A percentile compares a stretch with the other conserved stretches of the same genome.
These are phyloP conservation scores for Aphanocladium album DNA, from an alignment of 2,329 filamentous ascomycete genomes.

Conservation along the genomic window DNA sequence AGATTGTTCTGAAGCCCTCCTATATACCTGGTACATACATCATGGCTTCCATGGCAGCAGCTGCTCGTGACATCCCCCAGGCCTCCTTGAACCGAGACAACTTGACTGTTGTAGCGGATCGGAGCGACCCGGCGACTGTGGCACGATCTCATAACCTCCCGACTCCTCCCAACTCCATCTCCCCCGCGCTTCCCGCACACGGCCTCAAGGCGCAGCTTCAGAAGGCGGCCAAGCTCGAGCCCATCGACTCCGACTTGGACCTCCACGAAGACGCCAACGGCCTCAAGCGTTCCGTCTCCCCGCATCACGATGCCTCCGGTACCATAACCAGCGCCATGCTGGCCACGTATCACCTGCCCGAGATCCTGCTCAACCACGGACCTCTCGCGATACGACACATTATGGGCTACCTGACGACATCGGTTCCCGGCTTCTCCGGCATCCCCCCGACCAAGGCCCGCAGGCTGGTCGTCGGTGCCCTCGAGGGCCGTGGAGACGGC, in stretches of 20 bases:
- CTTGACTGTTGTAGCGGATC: conserved; percentile 67
- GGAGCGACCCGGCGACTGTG: conserved; percentile 56
- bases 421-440: conserved; percentile 84
- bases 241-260: conserved; percentile 82
- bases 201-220: conserved; percentile 66
- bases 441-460: conserved; percentile 88
- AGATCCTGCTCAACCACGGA: conserved; percentile 83
- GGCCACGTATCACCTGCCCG: conserved; percentile 83
- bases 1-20: conserved; percentile 39
- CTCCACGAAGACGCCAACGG: conserved; percentile 56
- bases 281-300: conserved; percentile 36
- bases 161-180: conserved; percentile 94
- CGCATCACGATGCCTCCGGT: conserved; percentile 64
- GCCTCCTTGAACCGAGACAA: conserved; percentile 60
- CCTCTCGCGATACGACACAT: conserved; percentile 92
- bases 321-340: conserved; percentile 81
- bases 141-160: conserved; percentile 64
- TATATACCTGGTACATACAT: conserved; percentile 38
- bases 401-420: conserved; percentile 89
- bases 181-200: conserved; percentile 77
- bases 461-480: conserved; percentile 82
- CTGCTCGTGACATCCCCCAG: conserved; percentile 63
- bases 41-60: conserved; percentile 62
- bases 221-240: conserved; percentile 53
- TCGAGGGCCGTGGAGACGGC: conserved; percentile 69